Conservation (phyloP, 2,329 filamentous ascomycete species). For the Gaeumannomyces tritici region DNA sequence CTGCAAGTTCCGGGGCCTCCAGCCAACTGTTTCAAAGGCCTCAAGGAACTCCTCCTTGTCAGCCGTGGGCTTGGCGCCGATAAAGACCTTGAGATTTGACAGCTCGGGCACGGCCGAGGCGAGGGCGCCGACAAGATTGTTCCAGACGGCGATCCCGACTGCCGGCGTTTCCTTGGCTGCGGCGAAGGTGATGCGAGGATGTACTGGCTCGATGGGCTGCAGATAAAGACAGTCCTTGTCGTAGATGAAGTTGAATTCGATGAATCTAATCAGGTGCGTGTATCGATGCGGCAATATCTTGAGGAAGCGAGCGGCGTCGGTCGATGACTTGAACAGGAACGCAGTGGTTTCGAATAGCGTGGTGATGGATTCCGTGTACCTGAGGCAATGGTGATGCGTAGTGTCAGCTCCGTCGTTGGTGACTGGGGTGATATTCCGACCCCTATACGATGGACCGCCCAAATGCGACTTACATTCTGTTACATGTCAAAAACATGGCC, state of each 20-base stretch:
- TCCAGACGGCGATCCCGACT: constrained; percentile 2
- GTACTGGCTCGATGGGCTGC: not conserved
- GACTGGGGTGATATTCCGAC: not conserved
- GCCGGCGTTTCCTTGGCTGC: not conserved
- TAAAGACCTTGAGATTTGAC: not conserved
- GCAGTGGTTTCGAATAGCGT: constrained; percentile 3
- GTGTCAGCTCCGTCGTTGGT: not conserved
- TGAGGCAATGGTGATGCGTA: not conserved
- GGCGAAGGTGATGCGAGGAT: not conserved
- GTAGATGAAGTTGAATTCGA: constrained; percentile 3
- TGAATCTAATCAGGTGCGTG: not conserved
- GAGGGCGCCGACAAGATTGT: not conserved
- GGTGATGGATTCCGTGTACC: constrained; percentile 3
- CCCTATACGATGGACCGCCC: no score
- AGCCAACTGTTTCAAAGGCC: not conserved
- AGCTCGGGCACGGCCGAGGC: not conserved
- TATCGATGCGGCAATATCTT: not conserved
- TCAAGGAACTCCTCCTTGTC: not conserved
- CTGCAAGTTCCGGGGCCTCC: not conserved
- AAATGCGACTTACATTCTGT: not conserved
- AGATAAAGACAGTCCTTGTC: constrained; percentile 2
- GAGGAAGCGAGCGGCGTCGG: not conserved
- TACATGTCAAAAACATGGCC: constrained; percentile 5
- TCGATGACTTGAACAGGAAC: not conserved
- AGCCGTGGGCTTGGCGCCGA: not conserved